Evolutionary conservation across 139 green algal species (phyloP), one percentile per base, ranked within the genome.

Genomic region (Chlorella vulgaris): DNA sequence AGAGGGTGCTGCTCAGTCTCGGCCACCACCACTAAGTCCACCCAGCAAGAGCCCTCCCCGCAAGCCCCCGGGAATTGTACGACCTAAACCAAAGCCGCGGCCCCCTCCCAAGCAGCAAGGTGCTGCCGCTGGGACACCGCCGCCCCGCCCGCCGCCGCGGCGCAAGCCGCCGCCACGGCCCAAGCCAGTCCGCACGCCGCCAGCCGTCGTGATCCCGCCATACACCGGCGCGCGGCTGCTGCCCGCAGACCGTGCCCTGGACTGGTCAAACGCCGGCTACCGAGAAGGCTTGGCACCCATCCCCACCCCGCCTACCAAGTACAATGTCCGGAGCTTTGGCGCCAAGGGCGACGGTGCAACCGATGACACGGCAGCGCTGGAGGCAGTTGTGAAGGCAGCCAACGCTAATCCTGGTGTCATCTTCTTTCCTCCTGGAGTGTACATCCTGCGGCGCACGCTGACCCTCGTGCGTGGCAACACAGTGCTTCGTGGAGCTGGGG

Each of bases 401-500:
- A 58, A 58, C 15, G 47, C 47, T 24, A 58, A 58, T 10, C 40
- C 40, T 1, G 68, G 68, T 7, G 68, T 76, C 1, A 61, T 76
- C 7, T 33, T 42, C 8, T 76, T 76, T 28, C 68, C 68, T 1
- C 26, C 40, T 8, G 68, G 68, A 7, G 28, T 40, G 21, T 76
- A 76, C 40, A 38, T 76, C 26, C 68, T 76, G 68, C 7, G 8
- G 18, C 40, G 28, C 5, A 39, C 68, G 26, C 0, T 76, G 19
- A 76, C 68, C 4, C 21, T 76, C 4, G 2, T 26, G 13, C 40
- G 68, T 7, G 28, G 40, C 40, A n/a, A 10, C 4, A 29, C 38
- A 28, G 68, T 76, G 68, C 68, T 76, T 28, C 68, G 68, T 7
- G 68, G 68, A 33, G 68, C 68, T 8, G 68, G 68, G 68, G 68